Percentiles rank a stretch among this genome's conserved stretches.
phyloP scores from a whole-genome alignment of 352 stramenopile species.

The Globisporangium orthogonon region DNA sequence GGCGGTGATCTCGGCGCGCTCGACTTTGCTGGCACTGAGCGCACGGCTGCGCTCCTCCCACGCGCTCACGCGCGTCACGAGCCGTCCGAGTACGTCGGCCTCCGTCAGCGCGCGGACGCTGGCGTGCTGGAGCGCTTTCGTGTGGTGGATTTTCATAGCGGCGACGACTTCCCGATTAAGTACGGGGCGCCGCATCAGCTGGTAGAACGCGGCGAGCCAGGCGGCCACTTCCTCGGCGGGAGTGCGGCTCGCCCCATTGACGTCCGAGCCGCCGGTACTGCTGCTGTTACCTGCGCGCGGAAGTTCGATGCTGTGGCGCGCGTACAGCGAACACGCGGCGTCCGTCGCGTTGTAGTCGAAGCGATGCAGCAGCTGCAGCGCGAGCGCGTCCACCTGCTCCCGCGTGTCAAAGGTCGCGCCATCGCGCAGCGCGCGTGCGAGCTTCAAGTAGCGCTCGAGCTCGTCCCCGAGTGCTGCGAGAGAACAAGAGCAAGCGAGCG shows the following conservation, averaged over 20 bases:
- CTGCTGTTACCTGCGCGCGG: slow-evolving; percentile 19
- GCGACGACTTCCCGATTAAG: slow-evolving; percentile 37
- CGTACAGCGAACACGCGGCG: slow-evolving; percentile 75
- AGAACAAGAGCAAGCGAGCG: background rate
- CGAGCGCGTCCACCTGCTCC: slow-evolving; percentile 63
- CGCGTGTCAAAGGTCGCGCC: slow-evolving; percentile 75
- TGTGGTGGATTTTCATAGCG: slow-evolving; percentile 32
- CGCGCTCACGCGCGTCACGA: slow-evolving; percentile 43
- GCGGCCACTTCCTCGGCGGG: slow-evolving; percentile 38
- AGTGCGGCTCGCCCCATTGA: background rate
- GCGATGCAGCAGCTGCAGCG: slow-evolving; percentile 72
- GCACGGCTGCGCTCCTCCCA: slow-evolving; percentile 39
- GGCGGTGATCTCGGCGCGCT: slow-evolving; percentile 37
- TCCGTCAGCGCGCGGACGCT: slow-evolving; percentile 38
- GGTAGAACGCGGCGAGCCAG: slow-evolving; percentile 67
- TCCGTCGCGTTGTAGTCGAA: slow-evolving; percentile 79
- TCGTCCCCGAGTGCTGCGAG: slow-evolving; percentile 43
- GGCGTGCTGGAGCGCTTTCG: slow-evolving; percentile 18
- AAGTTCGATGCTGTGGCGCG: slow-evolving; percentile 74
- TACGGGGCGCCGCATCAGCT: slow-evolving; percentile 30
- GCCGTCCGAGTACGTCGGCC: slow-evolving; percentile 40
- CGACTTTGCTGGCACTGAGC: slow-evolving; percentile 23
- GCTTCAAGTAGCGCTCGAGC: slow-evolving; percentile 75
- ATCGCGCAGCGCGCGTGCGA: slow-evolving; percentile 66
- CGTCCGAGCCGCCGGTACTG: background rate